A percentile compares a stretch with the other conserved stretches of the same genome.
Evolutionary conservation across 441 rosid species (phyloP).

Genomic region (Adansonia rubrostipa): DNA sequence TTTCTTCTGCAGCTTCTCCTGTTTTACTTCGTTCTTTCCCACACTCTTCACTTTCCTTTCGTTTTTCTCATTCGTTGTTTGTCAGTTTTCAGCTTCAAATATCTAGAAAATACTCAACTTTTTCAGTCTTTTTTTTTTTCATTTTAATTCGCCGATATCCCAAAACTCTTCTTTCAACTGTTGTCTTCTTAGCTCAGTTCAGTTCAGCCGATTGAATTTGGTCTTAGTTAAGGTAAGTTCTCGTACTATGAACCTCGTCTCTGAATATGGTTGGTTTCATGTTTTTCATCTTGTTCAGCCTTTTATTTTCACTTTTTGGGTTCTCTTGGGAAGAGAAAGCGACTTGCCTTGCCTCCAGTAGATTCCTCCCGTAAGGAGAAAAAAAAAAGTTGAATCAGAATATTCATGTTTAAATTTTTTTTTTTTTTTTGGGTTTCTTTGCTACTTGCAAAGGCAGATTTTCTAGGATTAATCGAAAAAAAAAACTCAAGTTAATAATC

Average conservation of each 20-base stretch:
- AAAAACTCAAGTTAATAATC: background rate
- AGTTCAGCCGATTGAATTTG: background rate
- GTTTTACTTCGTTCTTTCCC: background rate
- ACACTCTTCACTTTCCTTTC: background rate
- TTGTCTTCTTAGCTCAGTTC: background rate
- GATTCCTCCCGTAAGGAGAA: background rate
- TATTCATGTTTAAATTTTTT: background rate
- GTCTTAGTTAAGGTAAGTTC: constrained; percentile 20
- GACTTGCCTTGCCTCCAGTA: background rate
- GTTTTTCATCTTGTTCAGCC: background rate
- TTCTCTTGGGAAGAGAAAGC: background rate
- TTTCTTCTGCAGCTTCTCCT: constrained; percentile 18
- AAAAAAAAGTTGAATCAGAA: background rate
- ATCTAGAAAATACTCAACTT: background rate
- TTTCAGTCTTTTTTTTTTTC: too few relatives aligned
- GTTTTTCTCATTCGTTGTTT: background rate
- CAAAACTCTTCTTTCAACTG: background rate
- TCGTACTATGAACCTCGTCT: background rate
- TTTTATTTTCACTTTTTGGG: background rate
- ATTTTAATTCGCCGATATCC: background rate
- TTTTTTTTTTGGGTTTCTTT: background rate
- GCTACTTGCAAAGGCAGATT: background rate
- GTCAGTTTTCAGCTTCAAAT: background rate
- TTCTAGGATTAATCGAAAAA: background rate
- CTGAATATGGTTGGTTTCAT: background rate